phyloP scores from a whole-genome alignment of 1,284 basidiomycete species.

The Pseudozyma thailandica region DNA sequence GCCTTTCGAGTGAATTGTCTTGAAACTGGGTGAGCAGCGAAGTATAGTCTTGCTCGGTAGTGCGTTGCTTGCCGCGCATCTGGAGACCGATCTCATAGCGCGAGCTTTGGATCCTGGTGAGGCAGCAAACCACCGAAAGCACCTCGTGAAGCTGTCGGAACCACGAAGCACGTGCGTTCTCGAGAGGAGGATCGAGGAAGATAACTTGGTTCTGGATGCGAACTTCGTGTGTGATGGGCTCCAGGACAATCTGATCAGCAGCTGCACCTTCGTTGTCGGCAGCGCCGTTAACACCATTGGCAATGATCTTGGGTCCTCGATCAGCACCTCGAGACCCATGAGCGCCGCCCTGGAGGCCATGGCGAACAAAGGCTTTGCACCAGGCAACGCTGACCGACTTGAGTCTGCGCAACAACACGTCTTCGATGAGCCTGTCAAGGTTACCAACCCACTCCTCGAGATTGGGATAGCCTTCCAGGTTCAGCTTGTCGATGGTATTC shows the following conservation, averaged over 20 bases:
- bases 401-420: constrained; percentile 81
- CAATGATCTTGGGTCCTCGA: constrained; percentile 21
- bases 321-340: constrained; percentile 5
- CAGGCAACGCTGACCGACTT: constrained; percentile 83
- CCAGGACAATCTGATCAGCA: constrained; percentile 35
- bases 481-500: constrained; percentile 89
- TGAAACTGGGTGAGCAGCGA: constrained; percentile 81
- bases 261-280: constrained; percentile 15
- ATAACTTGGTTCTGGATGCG: constrained; percentile 98
- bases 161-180: constrained; percentile 91
- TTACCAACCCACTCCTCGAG: constrained; percentile 94
- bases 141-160: constrained; percentile 84
- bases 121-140: constrained; percentile 83
- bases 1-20: constrained; percentile 78
- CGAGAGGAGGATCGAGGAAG: constrained; percentile 96
- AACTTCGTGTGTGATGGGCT: constrained; percentile 81
- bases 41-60: constrained; percentile 73
- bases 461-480: constrained; percentile 95
- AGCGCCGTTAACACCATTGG: constrained; percentile 9
- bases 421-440: constrained; percentile 86
- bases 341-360: constrained; percentile 17
- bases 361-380: constrained; percentile 79
- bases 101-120: constrained; percentile 88
- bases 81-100: constrained; percentile 82
- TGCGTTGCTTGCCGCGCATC: constrained; percentile 44